Base-by-base conservation (phyloP, 345 rosid genomes). In the Camelina sativa region DNA sequence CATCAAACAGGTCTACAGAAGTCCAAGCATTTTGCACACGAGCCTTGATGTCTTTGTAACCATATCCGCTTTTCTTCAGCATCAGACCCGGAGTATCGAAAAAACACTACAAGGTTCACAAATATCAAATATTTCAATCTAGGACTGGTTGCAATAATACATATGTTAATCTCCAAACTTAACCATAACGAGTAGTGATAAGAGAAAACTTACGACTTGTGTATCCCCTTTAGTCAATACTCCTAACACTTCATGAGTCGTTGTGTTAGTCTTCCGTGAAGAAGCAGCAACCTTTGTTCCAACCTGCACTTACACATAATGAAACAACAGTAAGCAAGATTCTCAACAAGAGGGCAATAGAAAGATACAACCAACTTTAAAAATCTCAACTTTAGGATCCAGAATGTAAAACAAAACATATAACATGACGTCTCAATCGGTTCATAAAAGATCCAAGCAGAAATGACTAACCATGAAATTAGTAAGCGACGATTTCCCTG, bases 221-320 rank as follows among this genome's bases (percentile, higher is more conserved):
- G 94, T 88, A 23, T 89, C 88, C 19, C 79, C 93, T 81, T 81
- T 80, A 8, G 97, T 95, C 92, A 88, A 85, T 47, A 89, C 96
- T 77, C 97, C 98, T 30, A 96, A 77, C 28, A 90, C 92, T 88
- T 95, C 99, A 83, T 95, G 96, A 25, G 85, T 89, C 6, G 98
- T 95, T 53, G 99, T 95, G 79, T 95, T 95, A 9, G 98, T 92
- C 82, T 95, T 95, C 77, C 97, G 83, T 2, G 99, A 96, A 74
- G 92, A 95, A 64, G 99, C 98, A 70, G 96, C 86, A 71, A 96
- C 97, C 84, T 92, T 96, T 28, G 90, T 84, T 35, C 97, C 99
- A 69, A 91, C 96, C 94, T 95, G 48, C 11, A 79, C 53, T 25
- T 76, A 48, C 5, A 69, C 53, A 37, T 51, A 65, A 23, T 7